phyloP scores from a whole-genome alignment of 2,329 filamentous ascomycete species.

The Sphaerulina populicola region DNA sequence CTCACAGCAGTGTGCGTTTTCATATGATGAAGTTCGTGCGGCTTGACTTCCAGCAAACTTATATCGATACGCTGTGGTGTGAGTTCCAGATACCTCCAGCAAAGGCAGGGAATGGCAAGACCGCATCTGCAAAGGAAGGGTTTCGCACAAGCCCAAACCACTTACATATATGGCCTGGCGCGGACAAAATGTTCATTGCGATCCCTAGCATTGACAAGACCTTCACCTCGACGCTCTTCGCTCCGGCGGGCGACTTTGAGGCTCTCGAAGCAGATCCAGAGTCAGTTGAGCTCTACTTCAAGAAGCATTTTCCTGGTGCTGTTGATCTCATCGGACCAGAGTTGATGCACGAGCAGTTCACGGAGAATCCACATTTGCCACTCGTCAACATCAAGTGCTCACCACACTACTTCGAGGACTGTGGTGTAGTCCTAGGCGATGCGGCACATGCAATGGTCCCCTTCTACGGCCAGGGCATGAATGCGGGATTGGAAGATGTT shows the following conservation, averaged over 20 bases:
- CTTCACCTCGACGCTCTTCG: slow-evolving; percentile 91
- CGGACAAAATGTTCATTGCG: slow-evolving; percentile 94
- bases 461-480: slow-evolving; percentile 98
- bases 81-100: slow-evolving; percentile 68
- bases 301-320: slow-evolving; percentile 78
- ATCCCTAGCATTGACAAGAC: slow-evolving; percentile 81
- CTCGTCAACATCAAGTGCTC: slow-evolving; percentile 88
- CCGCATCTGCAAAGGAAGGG: slow-evolving; percentile 35
- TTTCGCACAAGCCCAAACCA: slow-evolving; percentile 87
- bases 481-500: slow-evolving; percentile 90
- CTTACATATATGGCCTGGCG: slow-evolving; percentile 88
- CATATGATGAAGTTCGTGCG: slow-evolving; percentile 92
- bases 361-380: slow-evolving; percentile 76
- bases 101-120: slow-evolving; percentile 33
- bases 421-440: slow-evolving; percentile 80
- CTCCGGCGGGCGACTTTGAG: slow-evolving; percentile 62
- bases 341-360: slow-evolving; percentile 66
- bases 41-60: slow-evolving; percentile 87
- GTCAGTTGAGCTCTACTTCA: slow-evolving; percentile 63
- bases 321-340: slow-evolving; percentile 56
- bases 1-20: slow-evolving; percentile 82
- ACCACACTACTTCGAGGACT: slow-evolving; percentile 71
- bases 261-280: slow-evolving; percentile 56
- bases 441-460: slow-evolving; percentile 97
- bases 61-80: slow-evolving; percentile 96